Evolutionary conservation across 2,329 filamentous ascomycete species (phyloP), one percentile per base, ranked within the genome.

Genomic region (Microdochium paspali): DNA sequence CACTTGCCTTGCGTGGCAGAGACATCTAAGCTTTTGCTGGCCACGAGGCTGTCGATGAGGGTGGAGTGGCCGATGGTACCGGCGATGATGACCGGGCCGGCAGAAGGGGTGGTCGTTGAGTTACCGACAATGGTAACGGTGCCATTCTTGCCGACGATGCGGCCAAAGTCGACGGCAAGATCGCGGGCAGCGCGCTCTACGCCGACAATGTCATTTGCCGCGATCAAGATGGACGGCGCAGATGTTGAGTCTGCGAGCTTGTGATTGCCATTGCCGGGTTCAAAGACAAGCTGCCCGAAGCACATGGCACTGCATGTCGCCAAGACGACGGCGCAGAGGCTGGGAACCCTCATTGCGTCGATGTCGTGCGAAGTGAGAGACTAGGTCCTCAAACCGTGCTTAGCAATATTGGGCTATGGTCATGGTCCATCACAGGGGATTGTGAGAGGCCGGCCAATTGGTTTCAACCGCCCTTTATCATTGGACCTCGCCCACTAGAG

Each of bases 121-220:
- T 69, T 67, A 0, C 66, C 57, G 12, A 71, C 73, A 25, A 77
- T 78, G 55, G 74, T 74, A 3, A 80, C 65, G 1, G 79, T 77
- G 49, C 82, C 76, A 60, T 85, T 84, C 24, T 66, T 72, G 9
- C 82, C 82, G 0, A 82, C 85, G 4, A 87, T 82, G n/a, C 80
- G 76, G 15, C 82, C 82, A 64, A 88, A 85, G 61, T 88, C 84
- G 3, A 70, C 58, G 0, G 82, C 80, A 10, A 88, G 71, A 61
- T 88, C 84, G 32, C 80, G 71, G 0, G 81, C 84, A 4, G 80
- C 82, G 24, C 83, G 75, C 47, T 85, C 71, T 1, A 87, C 84
- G 48, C 82, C 84, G 66, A 79, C 82, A 69, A 77, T 84, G 50
- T 87, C 83, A 47, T 76, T 66, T 20, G 62, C 56, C 10, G 77